Evolutionary conservation across 805 yeast genomes (phyloP), one percentile per base, ranked within the genome.

Genomic region (Lipomyces starkeyi): DNA sequence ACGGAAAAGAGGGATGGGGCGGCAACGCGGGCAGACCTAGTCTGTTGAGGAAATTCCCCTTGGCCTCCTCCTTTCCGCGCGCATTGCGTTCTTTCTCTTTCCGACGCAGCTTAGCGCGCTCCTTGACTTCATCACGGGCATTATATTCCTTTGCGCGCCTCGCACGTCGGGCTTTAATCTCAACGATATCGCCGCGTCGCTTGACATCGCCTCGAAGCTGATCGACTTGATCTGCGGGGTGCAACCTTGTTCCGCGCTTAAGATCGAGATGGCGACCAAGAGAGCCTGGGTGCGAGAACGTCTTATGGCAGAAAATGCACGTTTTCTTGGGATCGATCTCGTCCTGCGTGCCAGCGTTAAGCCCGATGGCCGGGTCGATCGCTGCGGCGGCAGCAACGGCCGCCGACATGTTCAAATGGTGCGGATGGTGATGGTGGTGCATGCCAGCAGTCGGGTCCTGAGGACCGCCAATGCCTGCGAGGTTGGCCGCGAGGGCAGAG

Each of bases 221-320:
- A 14, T 82, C 84, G 17, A 87, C 85, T 54, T 80, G 78, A 2
- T 81, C 85, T 0, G 78, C 74, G 0, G 90, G 90, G 70, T 87
- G 90, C 17, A 76, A 64, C 0, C 79, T 73, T 9, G 86, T 81
- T 0, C 90, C 90, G 63, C 84, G 84, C 68, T 85, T 83, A 58
- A 80, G 75, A 72, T 87, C 90, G 56, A 87, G 74, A 74, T 87
- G 90, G 47, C 90, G 78, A 0, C 89, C 89, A 65, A 86, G 78
- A 0, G 88, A 85, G 1, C 89, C 88, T 6, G 86, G 84, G 67
- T 85, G 86, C 2, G 86, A 81, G 74, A 87, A 87, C 0, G 82
- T 78, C 66, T 82, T 80, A 0, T 84, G 84, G 72, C 90, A 87
- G 73, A 85, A 86, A 0, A 79, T 79, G 74, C 90, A 86, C 63